A percentile compares a stretch with the other conserved stretches of the same genome.
Conservation (phyloP, 2,329 filamentous ascomycete genomes). For the Pseudogymnoascus sp. region DNA sequence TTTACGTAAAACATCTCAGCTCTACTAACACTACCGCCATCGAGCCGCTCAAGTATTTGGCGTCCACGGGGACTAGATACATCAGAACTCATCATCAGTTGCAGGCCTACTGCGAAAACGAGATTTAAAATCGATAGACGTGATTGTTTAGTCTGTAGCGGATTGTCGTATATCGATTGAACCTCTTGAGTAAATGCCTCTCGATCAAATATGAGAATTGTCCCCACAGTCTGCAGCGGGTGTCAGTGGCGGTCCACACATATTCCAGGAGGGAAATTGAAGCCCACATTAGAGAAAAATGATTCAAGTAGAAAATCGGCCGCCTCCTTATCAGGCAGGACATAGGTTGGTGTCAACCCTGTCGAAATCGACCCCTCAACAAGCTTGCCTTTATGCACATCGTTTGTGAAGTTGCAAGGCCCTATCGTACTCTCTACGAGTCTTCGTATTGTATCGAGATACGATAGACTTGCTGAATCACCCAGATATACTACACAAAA, state of each 20-base stretch:
- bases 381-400: constrained; percentile 19
- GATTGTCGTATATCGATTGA: constrained; percentile 11
- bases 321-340: constrained; percentile 10
- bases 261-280: no score
- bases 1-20: constrained; percentile 14
- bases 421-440: constrained; percentile 21
- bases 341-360: constrained; percentile 7
- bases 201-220: constrained; percentile 10
- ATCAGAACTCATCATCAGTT: constrained; percentile 10
- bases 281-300: constrained; percentile 9
- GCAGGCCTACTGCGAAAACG: constrained; percentile 15
- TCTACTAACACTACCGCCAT: no score
- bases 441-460: constrained; percentile 21
- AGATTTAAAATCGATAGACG: constrained; percentile 15
- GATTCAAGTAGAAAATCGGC: constrained; percentile 10
- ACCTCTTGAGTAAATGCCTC: constrained; percentile 3
- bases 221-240: constrained; percentile 5
- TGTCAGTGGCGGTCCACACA: no score
- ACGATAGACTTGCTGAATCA: constrained; percentile 23
- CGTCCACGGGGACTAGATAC: no score
- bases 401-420: constrained; percentile 20
- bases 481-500: constrained; percentile 19
- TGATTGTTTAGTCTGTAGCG: constrained; percentile 10
- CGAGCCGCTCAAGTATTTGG: no score
- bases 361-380: constrained; percentile 18